Percentiles rank a stretch among this genome's conserved stretches.
These are phyloP conservation scores for Gossypium turneri DNA, from an alignment of 345 rosid genomes.

Conservation along the genomic window DNA sequence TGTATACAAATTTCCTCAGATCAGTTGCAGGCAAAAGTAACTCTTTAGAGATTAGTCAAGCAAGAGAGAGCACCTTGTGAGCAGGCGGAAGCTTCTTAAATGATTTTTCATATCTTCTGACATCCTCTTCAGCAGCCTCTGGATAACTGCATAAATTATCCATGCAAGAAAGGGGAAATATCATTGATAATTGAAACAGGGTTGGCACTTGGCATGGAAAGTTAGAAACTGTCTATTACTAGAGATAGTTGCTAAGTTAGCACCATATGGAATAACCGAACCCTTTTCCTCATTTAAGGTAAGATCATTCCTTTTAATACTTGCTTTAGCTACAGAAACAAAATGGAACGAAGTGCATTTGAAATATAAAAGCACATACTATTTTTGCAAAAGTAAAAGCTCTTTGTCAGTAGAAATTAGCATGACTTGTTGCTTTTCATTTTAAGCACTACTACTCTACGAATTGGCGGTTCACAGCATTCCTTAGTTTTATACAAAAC, in stretches of 20 bases:
- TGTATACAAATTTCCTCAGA: neutral
- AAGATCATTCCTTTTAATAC: neutral
- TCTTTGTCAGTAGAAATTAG: neutral
- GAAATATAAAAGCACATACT: neutral
- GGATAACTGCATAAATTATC: slow-evolving; percentile 52
- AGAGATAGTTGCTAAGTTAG: neutral
- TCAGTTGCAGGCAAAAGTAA: neutral
- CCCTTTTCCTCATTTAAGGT: neutral
- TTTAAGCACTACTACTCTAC: neutral
- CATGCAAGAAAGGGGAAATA: neutral
- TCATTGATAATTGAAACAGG: neutral
- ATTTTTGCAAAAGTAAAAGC: neutral
- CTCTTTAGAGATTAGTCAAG: neutral
- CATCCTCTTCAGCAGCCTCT: slow-evolving; percentile 84
- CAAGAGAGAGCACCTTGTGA: slow-evolving; percentile 37
- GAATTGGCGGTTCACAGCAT: neutral
- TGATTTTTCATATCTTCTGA: slow-evolving; percentile 72
- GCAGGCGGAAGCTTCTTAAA: slow-evolving; percentile 39
- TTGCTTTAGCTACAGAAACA: neutral
- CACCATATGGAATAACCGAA: neutral
- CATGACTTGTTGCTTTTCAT: neutral
- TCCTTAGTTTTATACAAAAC: neutral
- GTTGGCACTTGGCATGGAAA: neutral
- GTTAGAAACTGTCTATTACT: neutral
- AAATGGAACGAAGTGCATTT: neutral